phyloP scores from a whole-genome alignment of 2,329 filamentous ascomycete genomes.

The Chrysoporthe austroafricana region DNA sequence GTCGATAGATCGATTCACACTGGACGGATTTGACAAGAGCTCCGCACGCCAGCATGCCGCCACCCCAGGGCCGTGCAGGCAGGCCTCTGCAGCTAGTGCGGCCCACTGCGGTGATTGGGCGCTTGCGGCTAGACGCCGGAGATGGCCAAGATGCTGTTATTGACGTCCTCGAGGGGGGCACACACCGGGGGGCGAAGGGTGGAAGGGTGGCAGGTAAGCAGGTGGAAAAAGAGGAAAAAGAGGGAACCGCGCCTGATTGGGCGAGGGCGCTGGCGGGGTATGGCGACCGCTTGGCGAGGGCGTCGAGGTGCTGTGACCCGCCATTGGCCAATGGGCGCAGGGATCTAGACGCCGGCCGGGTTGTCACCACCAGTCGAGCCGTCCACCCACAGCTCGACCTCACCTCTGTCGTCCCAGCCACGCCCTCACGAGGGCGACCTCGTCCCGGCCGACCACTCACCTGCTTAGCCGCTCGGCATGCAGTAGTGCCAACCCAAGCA shows the following conservation, averaged over 20 bases:
- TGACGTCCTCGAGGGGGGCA: neutral
- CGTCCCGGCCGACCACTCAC: slow-evolving; percentile 32
- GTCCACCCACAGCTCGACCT: slow-evolving; percentile 20
- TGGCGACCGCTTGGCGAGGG: slow-evolving; percentile 8
- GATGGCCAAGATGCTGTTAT: neutral
- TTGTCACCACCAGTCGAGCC: slow-evolving; percentile 15
- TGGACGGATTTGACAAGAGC: neutral
- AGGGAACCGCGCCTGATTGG: slow-evolving; percentile 13
- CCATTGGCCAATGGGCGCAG: slow-evolving; percentile 39
- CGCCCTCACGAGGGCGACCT: neutral
- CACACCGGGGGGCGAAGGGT: neutral
- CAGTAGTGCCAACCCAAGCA: slow-evolving; percentile 39
- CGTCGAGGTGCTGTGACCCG: slow-evolving; percentile 31
- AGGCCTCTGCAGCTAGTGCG: slow-evolving; percentile 1
- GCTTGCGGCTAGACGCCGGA: neutral
- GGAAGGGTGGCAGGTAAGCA: neutral
- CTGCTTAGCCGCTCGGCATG: slow-evolving; percentile 47
- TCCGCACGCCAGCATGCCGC: slow-evolving; percentile 5
- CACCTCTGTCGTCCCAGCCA: neutral
- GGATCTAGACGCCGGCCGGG: slow-evolving; percentile 45
- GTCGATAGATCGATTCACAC: neutral
- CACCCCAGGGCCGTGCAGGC: neutral
- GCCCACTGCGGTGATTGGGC: slow-evolving; percentile 26
- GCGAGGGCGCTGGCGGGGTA: neutral
- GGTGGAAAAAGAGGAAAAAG: slow-evolving; percentile 7